A percentile compares a stretch with the other conserved stretches of the same genome.
phyloP scores from a whole-genome alignment of 371 early-diverging fungal genomes.

The Capillidium heterosporum region DNA sequence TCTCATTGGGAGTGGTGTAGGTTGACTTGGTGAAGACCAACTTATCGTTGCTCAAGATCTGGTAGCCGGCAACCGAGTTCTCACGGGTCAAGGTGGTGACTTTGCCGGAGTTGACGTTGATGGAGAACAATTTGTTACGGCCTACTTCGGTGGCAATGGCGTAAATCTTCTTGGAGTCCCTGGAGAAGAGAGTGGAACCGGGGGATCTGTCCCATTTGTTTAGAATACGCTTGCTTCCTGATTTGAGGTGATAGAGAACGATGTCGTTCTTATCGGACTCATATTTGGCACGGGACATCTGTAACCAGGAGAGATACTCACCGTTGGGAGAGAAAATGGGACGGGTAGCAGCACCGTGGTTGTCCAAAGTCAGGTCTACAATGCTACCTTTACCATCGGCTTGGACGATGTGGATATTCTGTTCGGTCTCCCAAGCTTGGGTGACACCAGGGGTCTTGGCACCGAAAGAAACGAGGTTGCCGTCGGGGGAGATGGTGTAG shows the following conservation, averaged over 20 bases:
- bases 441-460: slow-evolving; percentile 34
- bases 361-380: slow-evolving; percentile 25
- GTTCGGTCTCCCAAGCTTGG: slow-evolving; percentile 60
- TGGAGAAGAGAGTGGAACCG: slow-evolving; percentile 28
- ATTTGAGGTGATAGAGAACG: slow-evolving; percentile 26
- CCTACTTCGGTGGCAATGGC: slow-evolving; percentile 42
- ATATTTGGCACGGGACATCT: slow-evolving; percentile 48
- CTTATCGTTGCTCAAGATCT: slow-evolving; percentile 16
- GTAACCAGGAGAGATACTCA: slow-evolving; percentile 41
- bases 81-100: slow-evolving; percentile 25
- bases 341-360: slow-evolving; percentile 34
- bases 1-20: slow-evolving; percentile 24
- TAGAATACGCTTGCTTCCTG: slow-evolving; percentile 15
- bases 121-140: slow-evolving; percentile 27
- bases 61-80: slow-evolving; percentile 22
- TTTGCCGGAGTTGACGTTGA: slow-evolving; percentile 22
- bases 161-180: slow-evolving; percentile 23
- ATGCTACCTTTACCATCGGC: slow-evolving; percentile 20
- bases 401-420: slow-evolving; percentile 39
- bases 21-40: slow-evolving; percentile 21
- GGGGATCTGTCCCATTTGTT: slow-evolving; percentile 51
- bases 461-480: slow-evolving; percentile 43
- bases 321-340: slow-evolving; percentile 46
- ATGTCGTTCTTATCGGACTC: slow-evolving; percentile 63
- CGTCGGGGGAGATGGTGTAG: slow-evolving; percentile 40